Conservation (phyloP, 2,329 filamentous ascomycete genomes). For the Septoria linicola region DNA sequence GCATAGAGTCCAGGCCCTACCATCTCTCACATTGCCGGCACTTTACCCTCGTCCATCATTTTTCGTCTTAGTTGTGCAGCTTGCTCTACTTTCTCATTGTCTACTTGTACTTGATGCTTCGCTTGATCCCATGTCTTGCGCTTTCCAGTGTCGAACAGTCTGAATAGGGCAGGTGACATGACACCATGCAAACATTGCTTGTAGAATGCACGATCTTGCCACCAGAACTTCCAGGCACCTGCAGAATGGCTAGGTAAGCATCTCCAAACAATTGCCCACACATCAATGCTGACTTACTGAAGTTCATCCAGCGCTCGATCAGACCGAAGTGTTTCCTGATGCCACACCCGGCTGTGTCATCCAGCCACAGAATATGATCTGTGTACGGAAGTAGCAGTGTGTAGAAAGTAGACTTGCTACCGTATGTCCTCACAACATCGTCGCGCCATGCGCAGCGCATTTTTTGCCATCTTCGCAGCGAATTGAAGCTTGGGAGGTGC, state of each 20-base stretch:
- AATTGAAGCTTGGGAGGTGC: not conserved
- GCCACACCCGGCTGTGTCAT: conserved; percentile 36
- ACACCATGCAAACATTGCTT: conserved; percentile 14
- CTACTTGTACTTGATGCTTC: not conserved
- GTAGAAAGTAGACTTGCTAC: conserved; percentile 25
- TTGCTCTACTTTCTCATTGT: not conserved
- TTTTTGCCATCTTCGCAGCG: conserved; percentile 22
- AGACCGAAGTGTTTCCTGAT: conserved; percentile 36
- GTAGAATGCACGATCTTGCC: conserved; percentile 8
- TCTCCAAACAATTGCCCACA: conserved; percentile 4
- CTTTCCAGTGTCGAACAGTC: conserved; percentile 16
- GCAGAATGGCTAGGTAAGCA: no score
- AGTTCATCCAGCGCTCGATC: conserved; percentile 20
- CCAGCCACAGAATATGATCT: conserved; percentile 34
- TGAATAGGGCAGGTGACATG: conserved; percentile 13
- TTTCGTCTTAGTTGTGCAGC: not conserved
- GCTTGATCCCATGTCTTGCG: conserved; percentile 9
- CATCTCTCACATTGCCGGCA: not conserved
- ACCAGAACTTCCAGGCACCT: conserved; percentile 19
- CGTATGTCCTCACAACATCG: conserved; percentile 13
- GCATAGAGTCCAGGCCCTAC: not conserved
- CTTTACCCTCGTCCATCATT: not conserved
- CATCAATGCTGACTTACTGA: not conserved
- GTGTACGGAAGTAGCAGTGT: conserved; percentile 24
- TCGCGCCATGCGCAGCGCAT: conserved; percentile 18